Conservation (phyloP, 352 stramenopile genomes). For the Globisporangium middletonii region DNA sequence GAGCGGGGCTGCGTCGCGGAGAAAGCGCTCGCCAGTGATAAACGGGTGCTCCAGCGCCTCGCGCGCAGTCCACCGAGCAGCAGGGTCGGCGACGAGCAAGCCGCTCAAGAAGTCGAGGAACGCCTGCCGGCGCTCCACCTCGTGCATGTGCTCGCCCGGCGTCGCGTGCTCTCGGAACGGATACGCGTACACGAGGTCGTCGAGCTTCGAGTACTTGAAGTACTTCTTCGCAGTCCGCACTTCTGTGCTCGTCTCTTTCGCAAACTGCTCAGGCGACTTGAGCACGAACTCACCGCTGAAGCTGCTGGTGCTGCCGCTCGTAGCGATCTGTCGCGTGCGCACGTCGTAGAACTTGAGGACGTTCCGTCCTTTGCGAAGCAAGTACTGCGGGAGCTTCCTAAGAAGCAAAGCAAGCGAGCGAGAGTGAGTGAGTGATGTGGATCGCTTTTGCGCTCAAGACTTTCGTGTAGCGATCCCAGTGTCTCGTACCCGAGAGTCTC, state of each 20-base stretch:
- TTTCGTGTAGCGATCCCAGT: background rate
- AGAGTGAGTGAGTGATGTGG: background rate
- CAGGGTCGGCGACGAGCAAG: slow-evolving; percentile 26
- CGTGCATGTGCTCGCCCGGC: slow-evolving; percentile 4
- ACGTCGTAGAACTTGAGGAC: slow-evolving; percentile 47
- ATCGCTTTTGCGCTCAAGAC: background rate
- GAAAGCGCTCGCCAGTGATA: slow-evolving; percentile 29
- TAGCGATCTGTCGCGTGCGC: background rate
- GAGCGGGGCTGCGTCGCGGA: background rate
- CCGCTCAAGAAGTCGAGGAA: slow-evolving; percentile 37
- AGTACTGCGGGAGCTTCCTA: slow-evolving; percentile 22
- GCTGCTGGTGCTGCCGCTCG: background rate
- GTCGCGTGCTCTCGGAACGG: slow-evolving; percentile 23
- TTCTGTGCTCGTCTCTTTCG: slow-evolving; percentile 23
- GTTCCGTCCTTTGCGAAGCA: slow-evolving; percentile 30
- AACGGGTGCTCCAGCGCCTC: slow-evolving; percentile 41
- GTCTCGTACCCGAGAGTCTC: slow-evolving; percentile 49
- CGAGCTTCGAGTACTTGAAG: slow-evolving; percentile 42
- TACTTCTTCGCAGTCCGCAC: slow-evolving; percentile 38
- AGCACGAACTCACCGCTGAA: slow-evolving; percentile 20
- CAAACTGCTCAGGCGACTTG: slow-evolving; percentile 33
- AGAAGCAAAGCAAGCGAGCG: background rate
- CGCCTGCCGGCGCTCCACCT: slow-evolving; percentile 19
- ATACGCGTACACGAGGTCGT: slow-evolving; percentile 38
- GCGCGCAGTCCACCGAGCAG: slow-evolving; percentile 27